Evolutionary conservation across 176 grass and related monocot genomes (phyloP).

Genomic region (Otatea glauca): DNA sequence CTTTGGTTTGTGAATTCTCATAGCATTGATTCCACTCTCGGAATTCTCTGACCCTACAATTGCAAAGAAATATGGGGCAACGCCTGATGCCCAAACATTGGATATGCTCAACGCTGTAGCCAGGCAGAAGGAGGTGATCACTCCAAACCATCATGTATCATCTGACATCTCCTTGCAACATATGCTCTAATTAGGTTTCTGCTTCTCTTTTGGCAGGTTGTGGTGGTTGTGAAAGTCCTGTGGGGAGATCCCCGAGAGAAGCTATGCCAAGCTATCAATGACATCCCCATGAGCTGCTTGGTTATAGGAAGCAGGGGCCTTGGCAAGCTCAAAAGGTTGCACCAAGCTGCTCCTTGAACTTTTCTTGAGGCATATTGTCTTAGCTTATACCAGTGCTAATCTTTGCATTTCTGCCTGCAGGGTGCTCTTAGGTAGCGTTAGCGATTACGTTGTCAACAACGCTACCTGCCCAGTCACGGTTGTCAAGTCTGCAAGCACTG

Average conservation of each 20-base stretch:
- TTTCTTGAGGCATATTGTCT: neutral
- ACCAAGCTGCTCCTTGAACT: neutral
- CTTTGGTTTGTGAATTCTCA: constrained; percentile 12
- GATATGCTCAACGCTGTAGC: constrained; percentile 80
- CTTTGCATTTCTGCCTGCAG: constrained; percentile 51
- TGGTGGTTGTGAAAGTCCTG: constrained; percentile 69
- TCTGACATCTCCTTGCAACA: neutral
- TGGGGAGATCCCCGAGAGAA: constrained; percentile 92
- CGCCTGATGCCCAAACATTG: constrained; percentile 81
- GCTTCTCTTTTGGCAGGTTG: constrained; percentile 48
- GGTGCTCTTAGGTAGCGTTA: constrained; percentile 88
- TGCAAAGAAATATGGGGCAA: constrained; percentile 80
- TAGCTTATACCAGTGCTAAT: neutral
- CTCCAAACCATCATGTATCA: neutral
- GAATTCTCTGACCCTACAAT: constrained; percentile 63
- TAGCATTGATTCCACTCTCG: constrained; percentile 77
- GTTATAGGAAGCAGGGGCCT: constrained; percentile 91
- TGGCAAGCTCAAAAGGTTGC: constrained; percentile 88
- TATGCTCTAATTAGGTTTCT: neutral
- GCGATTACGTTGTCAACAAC: constrained; percentile 84
- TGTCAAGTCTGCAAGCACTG: constrained; percentile 52
- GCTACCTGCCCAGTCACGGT: constrained; percentile 82
- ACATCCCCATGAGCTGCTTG: constrained; percentile 71
- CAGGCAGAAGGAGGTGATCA: constrained; percentile 71
- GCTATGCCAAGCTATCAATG: constrained; percentile 73